Base-by-base conservation (phyloP, 208 protist species). In the Angomonas ambiguus region DNA sequence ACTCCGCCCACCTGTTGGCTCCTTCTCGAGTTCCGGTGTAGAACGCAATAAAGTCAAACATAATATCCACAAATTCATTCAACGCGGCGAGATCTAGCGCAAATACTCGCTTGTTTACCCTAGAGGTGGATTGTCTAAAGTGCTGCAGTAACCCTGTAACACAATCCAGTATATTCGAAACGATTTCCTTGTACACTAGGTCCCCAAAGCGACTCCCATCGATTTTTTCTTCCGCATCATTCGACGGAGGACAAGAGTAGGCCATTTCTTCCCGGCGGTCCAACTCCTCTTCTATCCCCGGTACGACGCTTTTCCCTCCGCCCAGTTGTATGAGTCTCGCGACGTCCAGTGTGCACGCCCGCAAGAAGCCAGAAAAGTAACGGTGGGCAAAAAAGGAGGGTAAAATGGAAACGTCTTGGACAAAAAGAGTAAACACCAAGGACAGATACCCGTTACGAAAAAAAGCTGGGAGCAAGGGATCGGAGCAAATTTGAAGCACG, bases 321-420 rank as follows among this genome's bases (percentile, higher is more conserved):
- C 71, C 62, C n/a, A 81, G 75, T 67, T 75, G 75, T 65, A 80
- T 27, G 60, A 77, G 81, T 22, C 71, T 69, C 32, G 45, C 58
- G 25, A 63, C 51, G 30, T 80, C 79, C 53, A 80, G 64, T 58
- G 57, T 67, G 66, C 79, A 84, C 42, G 71, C 42, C 11, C 57
- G 69, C 34, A 85, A 20, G 33, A 79, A 79, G 51, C 71, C 65
- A 0, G 64, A 34, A 27, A 85, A 85, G 51, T 61, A 35, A 24
- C 67, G 67, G 62, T 83, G 77, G 13, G 62, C 67, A 8, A 77
- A 68, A 42, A 88, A 38, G 3, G 67, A 69, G 3, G 69, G 33
- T 16, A 76, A 28, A 11, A 68, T 69, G 13, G 6, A 24, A 8
- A 13, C 5, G 48, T 88, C 82, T 24, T 80, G 72, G n/a, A 85